Conservation (phyloP, 2,329 filamentous ascomycete genomes). For the Trichoderma oligosporum region DNA sequence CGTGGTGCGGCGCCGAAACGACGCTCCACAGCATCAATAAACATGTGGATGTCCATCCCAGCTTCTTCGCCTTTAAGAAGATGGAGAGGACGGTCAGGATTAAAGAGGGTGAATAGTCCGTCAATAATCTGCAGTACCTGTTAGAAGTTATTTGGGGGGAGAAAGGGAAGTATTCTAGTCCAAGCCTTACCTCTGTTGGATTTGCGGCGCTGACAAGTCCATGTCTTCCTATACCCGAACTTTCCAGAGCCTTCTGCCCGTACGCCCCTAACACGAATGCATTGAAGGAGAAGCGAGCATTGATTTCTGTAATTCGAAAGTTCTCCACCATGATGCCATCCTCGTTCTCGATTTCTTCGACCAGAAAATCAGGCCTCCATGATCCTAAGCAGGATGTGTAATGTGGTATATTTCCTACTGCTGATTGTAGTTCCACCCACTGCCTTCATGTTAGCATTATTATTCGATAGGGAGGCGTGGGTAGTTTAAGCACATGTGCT, state of each 20-base stretch:
- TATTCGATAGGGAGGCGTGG: no score
- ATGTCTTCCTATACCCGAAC: constrained; percentile 14
- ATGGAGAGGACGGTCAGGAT: constrained; percentile 31
- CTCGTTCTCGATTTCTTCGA: constrained; percentile 28
- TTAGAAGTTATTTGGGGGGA: not conserved
- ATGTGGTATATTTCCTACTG: constrained; percentile 23
- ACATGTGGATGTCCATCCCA: constrained; percentile 40
- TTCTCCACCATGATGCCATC: constrained; percentile 22
- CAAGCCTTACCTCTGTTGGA: constrained; percentile 23
- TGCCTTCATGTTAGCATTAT: constrained; percentile 14
- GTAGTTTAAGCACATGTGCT: not conserved
- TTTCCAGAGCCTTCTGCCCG: constrained; percentile 30
- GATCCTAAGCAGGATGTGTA: constrained; percentile 30
- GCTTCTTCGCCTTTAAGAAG: constrained; percentile 37
- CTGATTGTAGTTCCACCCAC: constrained; percentile 32
- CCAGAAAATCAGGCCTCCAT: constrained; percentile 40
- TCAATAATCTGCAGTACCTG: constrained; percentile 29
- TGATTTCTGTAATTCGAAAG: constrained; percentile 39
- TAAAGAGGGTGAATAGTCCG: constrained; percentile 32
- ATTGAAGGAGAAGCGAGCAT: constrained; percentile 41
- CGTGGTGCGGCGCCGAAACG: constrained; percentile 32
- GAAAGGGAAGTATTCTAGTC: not conserved
- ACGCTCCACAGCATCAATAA: constrained; percentile 29
- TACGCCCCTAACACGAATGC: constrained; percentile 32
- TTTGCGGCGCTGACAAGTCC: constrained; percentile 27